These are phyloP conservation scores for Wallemia mellicola DNA, from an alignment of 1,284 basidiomycete species.

Conservation along the genomic window DNA sequence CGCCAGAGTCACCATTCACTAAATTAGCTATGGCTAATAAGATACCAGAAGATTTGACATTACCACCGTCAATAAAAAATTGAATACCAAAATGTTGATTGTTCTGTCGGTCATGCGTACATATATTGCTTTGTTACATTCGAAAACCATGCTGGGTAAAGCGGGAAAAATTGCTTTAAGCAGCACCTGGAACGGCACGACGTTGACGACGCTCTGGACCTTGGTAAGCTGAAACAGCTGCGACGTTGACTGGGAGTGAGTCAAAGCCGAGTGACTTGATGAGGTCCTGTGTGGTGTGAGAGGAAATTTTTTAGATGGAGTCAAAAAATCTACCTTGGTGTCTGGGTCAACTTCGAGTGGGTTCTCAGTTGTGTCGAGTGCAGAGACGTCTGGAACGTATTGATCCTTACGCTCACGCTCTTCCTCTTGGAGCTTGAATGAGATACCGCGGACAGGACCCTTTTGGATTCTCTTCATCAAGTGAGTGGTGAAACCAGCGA, in stretches of 20 bases:
- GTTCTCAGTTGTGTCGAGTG: conserved; percentile 41
- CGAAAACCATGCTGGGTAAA: background rate
- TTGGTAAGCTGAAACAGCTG: conserved; percentile 26
- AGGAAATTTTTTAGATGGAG: background rate
- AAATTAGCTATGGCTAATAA: background rate
- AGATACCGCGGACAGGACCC: conserved; percentile 98
- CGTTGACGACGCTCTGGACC: conserved; percentile 40
- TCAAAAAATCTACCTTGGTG: conserved; percentile 37
- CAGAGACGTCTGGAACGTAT: conserved; percentile 87
- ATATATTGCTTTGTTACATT: background rate
- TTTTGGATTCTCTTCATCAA: conserved; percentile 99
- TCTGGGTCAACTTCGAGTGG: conserved; percentile 65
- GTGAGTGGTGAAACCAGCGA: conserved; percentile 97
- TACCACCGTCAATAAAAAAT: background rate
- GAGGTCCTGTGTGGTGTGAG: conserved; percentile 28
- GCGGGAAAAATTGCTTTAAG: background rate
- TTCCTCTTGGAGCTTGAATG: conserved; percentile 99
- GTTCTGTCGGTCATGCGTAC: background rate
- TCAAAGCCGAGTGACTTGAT: conserved; percentile 75
- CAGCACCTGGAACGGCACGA: conserved; percentile 58
- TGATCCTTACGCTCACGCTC: conserved; percentile 98
- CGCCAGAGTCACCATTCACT: background rate
- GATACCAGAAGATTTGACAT: background rate
- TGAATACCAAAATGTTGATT: background rate
- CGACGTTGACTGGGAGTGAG: conserved; percentile 40